Evolutionary conservation across 176 grass and related monocot genomes (phyloP), one percentile per base, ranked within the genome.

Genomic region (Pontederia paniculata): DNA sequence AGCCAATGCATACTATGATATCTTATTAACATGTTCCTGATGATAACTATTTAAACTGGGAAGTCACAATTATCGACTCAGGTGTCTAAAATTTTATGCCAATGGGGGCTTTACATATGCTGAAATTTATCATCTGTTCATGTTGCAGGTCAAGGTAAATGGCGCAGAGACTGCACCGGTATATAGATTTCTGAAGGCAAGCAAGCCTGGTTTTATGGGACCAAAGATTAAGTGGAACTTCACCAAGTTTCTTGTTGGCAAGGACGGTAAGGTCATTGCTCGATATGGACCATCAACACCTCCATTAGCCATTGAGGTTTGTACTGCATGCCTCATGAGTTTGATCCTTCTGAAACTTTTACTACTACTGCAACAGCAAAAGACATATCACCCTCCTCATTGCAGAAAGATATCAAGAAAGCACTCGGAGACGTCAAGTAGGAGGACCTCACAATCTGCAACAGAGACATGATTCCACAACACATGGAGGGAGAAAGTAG

Each of bases 191-290:
- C 46, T 94, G 17, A 94, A 88, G 75, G 80, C 83, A 45, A 84
- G 77, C 68, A 88, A 84, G 50, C 31, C 74, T 48, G 83, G 80
- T 55, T 46, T 88, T 50, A 73, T 80, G 67, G 89, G 89, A 71
- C 81, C 80, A 58, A 84, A 80, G 71, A 88, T 94, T 43, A 94
- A 84, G 73, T 88, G 89, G 84, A 94, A 94, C 62, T 94, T 88
- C 55, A 94, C 89, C 42, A 94, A 94, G 60, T 94, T 94, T 65
- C 80, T 94, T 47, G 68, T 94, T 11, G 77, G 71, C 42, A 94
- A 84, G 77, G 70, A 88, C 31, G 84, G 89, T 20, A 94, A 88
- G 74, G 89, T 84, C 50, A 71, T 94, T 42, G 51, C 70, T 19
- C 74, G 89, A 79, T 88, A 88, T 15, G 45, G 71, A 44, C 73